Evolutionary conservation across 2,329 filamentous ascomycete species (phyloP), one percentile per base, ranked within the genome.

Genomic region (Alternaria tenuissima): DNA sequence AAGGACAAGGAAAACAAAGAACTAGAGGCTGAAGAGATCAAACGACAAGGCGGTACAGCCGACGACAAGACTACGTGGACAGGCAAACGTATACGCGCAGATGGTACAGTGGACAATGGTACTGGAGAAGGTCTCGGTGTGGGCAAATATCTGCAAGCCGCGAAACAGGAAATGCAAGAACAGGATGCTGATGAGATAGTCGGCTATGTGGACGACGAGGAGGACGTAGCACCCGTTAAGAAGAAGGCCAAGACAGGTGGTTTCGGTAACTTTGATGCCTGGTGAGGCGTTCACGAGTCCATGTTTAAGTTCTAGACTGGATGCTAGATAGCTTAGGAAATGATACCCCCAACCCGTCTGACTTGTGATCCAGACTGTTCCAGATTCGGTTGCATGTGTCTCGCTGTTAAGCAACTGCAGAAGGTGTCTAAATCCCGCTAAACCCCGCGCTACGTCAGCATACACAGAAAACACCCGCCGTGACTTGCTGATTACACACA

Each of bases 31-130:
- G 89, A 89, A 62, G 87, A 89, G 67, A 82, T 91, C 11, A 83
- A 83, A 72, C 81, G 82, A 57, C 82, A 84, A 55, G 92, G 91
- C 28, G 91, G 91, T 3, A 91, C 89, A 2, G 94, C 96, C 55
- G 94, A 97, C 73, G 93, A 98, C 71, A 88, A 87, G 75, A 90
- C 92, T 2, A 99, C 95, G 3, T 99, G 95, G 95, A 98, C 95
- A 3, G 95, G 95, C 4, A 99, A 98, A 81, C 84, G 94, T 41
- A 88, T 99, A 51, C 84, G 93, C 26, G 85, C 83, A 2, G 87
- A 90, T 70, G 90, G 88, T 1, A 87, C 83, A 0, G 82, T 88
- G 1, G 84, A 85, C 1, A 77, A 78, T 14, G 81, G 80, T 7
- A 80, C 79, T 5, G 88, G 88, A 12, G 88, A 89, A 11, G 78